Evolutionary conservation across 2,329 filamentous ascomycete species (phyloP), one percentile per base, ranked within the genome.

Genomic region (Colletotrichum lentis): DNA sequence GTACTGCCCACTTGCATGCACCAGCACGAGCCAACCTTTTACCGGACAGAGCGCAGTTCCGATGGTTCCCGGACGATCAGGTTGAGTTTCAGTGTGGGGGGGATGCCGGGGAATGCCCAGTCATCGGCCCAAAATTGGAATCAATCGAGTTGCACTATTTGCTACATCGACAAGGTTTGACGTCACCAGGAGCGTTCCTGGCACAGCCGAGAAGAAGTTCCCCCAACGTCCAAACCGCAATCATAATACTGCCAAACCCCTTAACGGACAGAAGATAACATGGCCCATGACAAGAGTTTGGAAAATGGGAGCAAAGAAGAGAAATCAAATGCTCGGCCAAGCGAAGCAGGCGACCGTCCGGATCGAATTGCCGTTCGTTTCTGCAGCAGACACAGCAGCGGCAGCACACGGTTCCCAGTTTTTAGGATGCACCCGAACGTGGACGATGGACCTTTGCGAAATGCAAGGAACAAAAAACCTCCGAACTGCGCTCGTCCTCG

Each of bases 71-170:
- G 35, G 14, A 16, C 44, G 50, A 35, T 7, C 16, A 12, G 35
- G 35, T 22, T 37, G 20, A 10, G 44, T 27, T 16, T 5, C 11
- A 31, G 10, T 14, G 18, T 59, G 12, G 35, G 37, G 39, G 47
- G 41, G 10, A 35, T 49, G 41, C 35, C 54, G 37, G 39, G 47
- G 41, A 7, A 35, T 49, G 41, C 35, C 54, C 46, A 8, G 12
- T 24, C 24, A 35, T 54, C 8, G 54, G 47, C 22, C 52, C 10
- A 43, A 8, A 35, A 43, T 67, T 67, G 60, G 44, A 44, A 61
- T 65, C 39, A 14, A 60, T 20, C 52, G 55, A 60, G 56, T 39
- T 14, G 50, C 55, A 60, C 20, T 65, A 68, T 62, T 62, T 52
- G 55, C 61, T 46, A 60, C 65, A 65, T 35, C 31, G 31, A 7